These are phyloP conservation scores for Globisporangium radiosum DNA, from an alignment of 352 stramenopile species.

Conservation along the genomic window DNA sequence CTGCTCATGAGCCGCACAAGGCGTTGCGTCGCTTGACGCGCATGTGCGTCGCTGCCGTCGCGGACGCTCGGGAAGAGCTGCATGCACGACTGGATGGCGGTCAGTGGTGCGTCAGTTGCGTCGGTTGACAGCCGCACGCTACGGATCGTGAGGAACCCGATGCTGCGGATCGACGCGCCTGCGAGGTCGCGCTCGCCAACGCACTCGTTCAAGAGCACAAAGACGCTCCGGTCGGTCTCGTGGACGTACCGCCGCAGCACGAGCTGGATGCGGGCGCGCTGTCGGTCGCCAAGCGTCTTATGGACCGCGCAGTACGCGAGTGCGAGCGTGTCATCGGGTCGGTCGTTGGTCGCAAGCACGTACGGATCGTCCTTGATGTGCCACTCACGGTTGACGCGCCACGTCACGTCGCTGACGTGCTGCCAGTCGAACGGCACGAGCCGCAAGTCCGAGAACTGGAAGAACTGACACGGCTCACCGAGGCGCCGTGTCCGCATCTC, in stretches of 20 bases:
- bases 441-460: slow-evolving; percentile 8
- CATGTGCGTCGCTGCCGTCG: neutral
- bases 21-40: too few species aligned
- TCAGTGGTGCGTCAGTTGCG: neutral
- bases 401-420: neutral
- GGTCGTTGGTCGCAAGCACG: neutral
- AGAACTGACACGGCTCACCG: neutral
- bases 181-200: slow-evolving; percentile 25
- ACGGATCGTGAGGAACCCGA: slow-evolving; percentile 14
- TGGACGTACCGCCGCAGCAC: slow-evolving; percentile 30
- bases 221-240: slow-evolving; percentile 15
- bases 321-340: slow-evolving; percentile 4
- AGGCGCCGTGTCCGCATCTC: slow-evolving; percentile 6
- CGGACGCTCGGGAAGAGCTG: neutral
- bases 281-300: neutral
- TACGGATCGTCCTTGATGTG: neutral
- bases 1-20: slow-evolving; percentile 4
- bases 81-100: slow-evolving; percentile 6
- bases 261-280: slow-evolving; percentile 19
- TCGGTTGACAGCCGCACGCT: neutral
- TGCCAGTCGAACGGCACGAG: slow-evolving; percentile 4
- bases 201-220: slow-evolving; percentile 26
- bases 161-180: slow-evolving; percentile 22
- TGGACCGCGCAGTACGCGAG: neutral
- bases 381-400: slow-evolving; percentile 2